Conservation (phyloP, 192 early-diverging fungal genomes). For the Chytriomyces confervae region DNA sequence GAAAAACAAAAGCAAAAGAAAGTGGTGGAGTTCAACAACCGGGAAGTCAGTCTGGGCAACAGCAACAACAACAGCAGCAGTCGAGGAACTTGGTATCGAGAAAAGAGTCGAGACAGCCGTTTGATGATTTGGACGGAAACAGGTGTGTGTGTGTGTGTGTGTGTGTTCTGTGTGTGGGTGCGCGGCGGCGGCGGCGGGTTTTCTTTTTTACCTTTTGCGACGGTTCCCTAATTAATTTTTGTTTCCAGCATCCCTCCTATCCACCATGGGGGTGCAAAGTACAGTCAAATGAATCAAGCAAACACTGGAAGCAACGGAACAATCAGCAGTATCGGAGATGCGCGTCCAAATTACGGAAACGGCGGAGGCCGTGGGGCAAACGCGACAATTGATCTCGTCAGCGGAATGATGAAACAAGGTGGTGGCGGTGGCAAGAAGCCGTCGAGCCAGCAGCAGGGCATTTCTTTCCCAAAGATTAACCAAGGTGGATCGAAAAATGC, state of each 20-base stretch:
- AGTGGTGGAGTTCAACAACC: not conserved
- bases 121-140: slow-evolving; percentile 54
- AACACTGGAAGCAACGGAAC: slow-evolving; percentile 27
- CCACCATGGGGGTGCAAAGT: slow-evolving; percentile 6
- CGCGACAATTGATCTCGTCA: slow-evolving; percentile 23
- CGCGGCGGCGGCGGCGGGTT: too few species aligned
- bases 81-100: slow-evolving; percentile 36
- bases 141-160: not conserved
- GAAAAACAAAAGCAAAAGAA: slow-evolving; percentile 47
- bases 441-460: slow-evolving; percentile 3
- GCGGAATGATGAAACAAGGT: slow-evolving; percentile 19
- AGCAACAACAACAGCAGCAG: slow-evolving; percentile 10
- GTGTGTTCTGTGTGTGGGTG: too few species aligned
- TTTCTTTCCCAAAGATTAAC: slow-evolving; percentile 20
- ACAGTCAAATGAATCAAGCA: not conserved
- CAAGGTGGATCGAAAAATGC: not conserved
- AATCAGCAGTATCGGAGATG: slow-evolving; percentile 9
- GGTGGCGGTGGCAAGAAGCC: slow-evolving; percentile 18
- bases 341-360: not conserved
- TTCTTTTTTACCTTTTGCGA: too few species aligned
- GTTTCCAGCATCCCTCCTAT: slow-evolving; percentile 31
- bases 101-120: slow-evolving; percentile 47
- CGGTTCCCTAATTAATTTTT: too few species aligned
- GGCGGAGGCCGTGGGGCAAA: not conserved
- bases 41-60: not conserved